Evolutionary conservation across 495 filamentous ascomycete genomes (phyloP).

Genomic region (Evernia prunastri): DNA sequence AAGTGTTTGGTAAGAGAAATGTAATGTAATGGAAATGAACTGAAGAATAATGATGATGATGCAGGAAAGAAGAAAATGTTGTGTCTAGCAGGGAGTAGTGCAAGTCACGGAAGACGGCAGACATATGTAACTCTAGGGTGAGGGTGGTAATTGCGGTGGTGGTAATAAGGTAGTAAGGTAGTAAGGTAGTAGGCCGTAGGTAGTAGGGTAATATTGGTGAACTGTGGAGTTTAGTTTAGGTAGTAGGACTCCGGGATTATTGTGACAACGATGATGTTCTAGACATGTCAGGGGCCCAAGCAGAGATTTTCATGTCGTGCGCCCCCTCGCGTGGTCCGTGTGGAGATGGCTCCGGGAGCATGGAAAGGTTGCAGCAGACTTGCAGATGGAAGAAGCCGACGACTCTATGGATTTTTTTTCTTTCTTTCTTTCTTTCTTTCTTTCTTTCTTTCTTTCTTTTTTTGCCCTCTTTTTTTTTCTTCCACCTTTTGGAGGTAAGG

Average conservation of each 20-base stretch:
- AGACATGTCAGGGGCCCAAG: slow-evolving; percentile 16
- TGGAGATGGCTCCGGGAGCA: slow-evolving; percentile 15
- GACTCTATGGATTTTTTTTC: neutral
- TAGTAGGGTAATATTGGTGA: no score
- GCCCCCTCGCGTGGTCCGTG: neutral
- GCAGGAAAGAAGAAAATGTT: slow-evolving; percentile 12
- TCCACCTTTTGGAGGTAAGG: no score
- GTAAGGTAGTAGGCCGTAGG: no score
- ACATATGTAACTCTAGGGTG: no score
- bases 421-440: neutral
- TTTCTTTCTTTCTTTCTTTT: neutral
- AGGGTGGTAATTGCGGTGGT: no score
- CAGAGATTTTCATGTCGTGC: slow-evolving; percentile 18
- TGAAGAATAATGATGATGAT: slow-evolving; percentile 6
- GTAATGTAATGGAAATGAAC: no score
- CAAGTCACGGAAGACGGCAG: slow-evolving; percentile 14
- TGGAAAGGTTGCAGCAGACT: no score
- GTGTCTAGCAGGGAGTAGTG: slow-evolving; percentile 17
- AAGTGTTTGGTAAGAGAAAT: slow-evolving; percentile 21
- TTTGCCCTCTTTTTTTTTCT: no score
- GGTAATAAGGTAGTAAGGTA: no score
- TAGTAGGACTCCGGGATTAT: slow-evolving; percentile 16
- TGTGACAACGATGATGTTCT: slow-evolving; percentile 1
- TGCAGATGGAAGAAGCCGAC: neutral
- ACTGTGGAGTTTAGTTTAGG: no score